These are phyloP conservation scores for Pseudocercospora vitis DNA, from an alignment of 2,329 filamentous ascomycete genomes.

Conservation along the genomic window DNA sequence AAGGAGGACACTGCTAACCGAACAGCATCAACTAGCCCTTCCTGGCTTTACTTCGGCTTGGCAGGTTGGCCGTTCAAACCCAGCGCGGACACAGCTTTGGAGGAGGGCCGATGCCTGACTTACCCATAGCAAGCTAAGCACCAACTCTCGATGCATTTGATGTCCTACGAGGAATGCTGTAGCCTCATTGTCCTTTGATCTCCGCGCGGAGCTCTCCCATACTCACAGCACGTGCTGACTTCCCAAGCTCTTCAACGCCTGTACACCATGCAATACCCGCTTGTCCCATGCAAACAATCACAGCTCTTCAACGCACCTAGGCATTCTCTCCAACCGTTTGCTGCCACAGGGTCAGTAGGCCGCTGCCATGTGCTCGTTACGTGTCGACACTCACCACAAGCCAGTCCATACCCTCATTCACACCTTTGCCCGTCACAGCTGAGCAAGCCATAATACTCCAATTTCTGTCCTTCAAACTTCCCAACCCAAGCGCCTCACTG, in stretches of 20 bases:
- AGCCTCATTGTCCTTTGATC: background rate
- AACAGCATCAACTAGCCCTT: no score
- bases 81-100: no score
- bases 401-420: constrained; percentile 99
- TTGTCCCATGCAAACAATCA: background rate
- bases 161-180: constrained; percentile 5
- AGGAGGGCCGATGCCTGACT: no score
- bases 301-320: constrained; percentile 12
- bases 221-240: background rate
- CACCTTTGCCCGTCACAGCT: constrained; percentile 90
- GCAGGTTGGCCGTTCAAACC: no score
- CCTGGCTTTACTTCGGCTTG: no score
- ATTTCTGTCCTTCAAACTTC: constrained; percentile 91
- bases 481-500: constrained; percentile 84
- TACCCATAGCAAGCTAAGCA: no score
- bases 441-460: constrained; percentile 99
- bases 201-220: background rate
- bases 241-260: constrained; percentile 1
- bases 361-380: background rate
- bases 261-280: constrained; percentile 28
- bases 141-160: constrained; percentile 5
- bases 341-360: constrained; percentile 18
- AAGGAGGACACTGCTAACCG: no score
- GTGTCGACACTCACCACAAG: constrained; percentile 67
- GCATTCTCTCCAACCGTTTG: constrained; percentile 31